A percentile compares a stretch with the other conserved stretches of the same genome.
These are phyloP conservation scores for Eimeria acervulina DNA, from an alignment of 169 alveolate genomes.

Conservation along the genomic window DNA sequence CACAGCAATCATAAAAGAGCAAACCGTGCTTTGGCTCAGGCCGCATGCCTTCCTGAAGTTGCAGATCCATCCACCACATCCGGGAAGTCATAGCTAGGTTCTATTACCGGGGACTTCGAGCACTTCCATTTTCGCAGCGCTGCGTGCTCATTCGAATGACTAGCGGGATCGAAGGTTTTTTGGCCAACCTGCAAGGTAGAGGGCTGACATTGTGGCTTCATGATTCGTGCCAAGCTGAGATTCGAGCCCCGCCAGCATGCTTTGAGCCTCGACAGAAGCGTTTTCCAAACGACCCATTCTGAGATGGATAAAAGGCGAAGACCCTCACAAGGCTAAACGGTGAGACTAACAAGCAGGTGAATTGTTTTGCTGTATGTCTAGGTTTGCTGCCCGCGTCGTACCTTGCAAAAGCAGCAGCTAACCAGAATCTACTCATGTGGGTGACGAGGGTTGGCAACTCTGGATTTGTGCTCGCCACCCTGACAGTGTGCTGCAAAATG, in stretches of 20 bases:
- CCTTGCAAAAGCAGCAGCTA: slow-evolving; percentile 79
- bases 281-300: slow-evolving; percentile 78
- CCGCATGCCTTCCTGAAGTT: neutral
- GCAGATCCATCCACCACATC: neutral
- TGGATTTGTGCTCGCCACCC: slow-evolving; percentile 71
- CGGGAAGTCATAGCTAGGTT: neutral
- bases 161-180: neutral
- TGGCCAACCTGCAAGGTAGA: slow-evolving; percentile 77
- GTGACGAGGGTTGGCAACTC: slow-evolving; percentile 79
- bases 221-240: slow-evolving; percentile 78
- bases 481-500: slow-evolving; percentile 80
- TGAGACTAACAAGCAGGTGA: neutral
- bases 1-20: neutral
- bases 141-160: neutral
- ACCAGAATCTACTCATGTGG: slow-evolving; percentile 81
- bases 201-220: slow-evolving; percentile 79
- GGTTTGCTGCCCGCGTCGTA: neutral
- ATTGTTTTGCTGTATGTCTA: neutral
- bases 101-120: neutral
- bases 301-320: neutral
- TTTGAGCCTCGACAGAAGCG: slow-evolving; percentile 75
- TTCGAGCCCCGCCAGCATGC: slow-evolving; percentile 78
- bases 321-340: neutral
- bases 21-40: neutral
- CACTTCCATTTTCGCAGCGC: neutral